Conservation (phyloP, 1,284 basidiomycete genomes). For the Stereum hirsutum region DNA sequence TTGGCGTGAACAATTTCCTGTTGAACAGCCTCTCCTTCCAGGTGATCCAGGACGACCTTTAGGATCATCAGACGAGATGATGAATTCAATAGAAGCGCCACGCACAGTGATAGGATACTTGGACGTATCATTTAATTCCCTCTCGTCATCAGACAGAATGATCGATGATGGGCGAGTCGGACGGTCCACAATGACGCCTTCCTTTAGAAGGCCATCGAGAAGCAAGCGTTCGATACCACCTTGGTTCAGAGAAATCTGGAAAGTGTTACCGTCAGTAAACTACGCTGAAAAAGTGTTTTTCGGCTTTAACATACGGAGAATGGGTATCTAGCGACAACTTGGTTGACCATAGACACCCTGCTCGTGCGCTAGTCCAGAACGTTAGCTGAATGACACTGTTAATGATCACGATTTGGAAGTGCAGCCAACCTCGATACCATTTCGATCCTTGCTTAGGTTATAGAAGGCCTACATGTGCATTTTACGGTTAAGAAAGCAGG, state of each 20-base stretch:
- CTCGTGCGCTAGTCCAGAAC: too few relatives aligned
- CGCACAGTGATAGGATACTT: constrained; percentile 50
- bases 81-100: too few relatives aligned
- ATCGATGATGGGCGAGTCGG: constrained; percentile 47
- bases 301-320: constrained; percentile 50
- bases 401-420: background rate
- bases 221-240: constrained; percentile 67
- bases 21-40: constrained; percentile 19
- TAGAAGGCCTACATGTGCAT: constrained; percentile 52
- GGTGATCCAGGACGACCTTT: constrained; percentile 28
- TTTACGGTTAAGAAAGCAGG: background rate
- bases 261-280: background rate
- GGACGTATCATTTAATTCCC: constrained; percentile 29
- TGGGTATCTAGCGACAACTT: constrained; percentile 51
- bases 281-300: background rate
- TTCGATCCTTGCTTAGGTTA: constrained; percentile 49
- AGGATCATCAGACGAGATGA: too few relatives aligned
- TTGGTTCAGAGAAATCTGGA: constrained; percentile 63
- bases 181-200: constrained; percentile 48
- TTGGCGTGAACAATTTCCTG: constrained; percentile 40
- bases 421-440: constrained; percentile 46
- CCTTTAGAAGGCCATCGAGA: constrained; percentile 46
- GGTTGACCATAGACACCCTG: constrained; percentile 48
- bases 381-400: too few relatives aligned
- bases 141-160: constrained; percentile 34